A percentile compares a stretch with the other conserved stretches of the same genome.
These are phyloP conservation scores for Penstemon eatonii DNA, from an alignment of 257 asterid species.

Conservation along the genomic window DNA sequence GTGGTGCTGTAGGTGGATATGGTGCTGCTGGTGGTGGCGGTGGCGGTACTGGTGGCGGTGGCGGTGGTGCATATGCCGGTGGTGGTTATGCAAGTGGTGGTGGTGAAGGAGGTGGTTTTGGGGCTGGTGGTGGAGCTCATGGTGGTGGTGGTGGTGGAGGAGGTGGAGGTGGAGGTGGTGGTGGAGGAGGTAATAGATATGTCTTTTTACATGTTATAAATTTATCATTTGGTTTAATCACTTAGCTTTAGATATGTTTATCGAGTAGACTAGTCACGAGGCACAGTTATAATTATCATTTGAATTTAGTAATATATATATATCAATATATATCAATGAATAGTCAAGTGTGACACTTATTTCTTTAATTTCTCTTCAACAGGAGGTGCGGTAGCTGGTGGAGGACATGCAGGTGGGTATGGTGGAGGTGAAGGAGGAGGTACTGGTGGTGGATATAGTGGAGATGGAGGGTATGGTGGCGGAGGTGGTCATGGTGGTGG, in stretches of 20 bases:
- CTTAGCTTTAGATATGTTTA: slow-evolving; percentile 35
- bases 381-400: slow-evolving; percentile 26
- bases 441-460: slow-evolving; percentile 32
- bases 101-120: slow-evolving; percentile 32
- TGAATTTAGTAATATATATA: no score
- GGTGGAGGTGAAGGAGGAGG: slow-evolving; percentile 40
- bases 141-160: slow-evolving; percentile 37
- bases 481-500: slow-evolving; percentile 41
- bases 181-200: slow-evolving; percentile 2
- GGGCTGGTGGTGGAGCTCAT: slow-evolving; percentile 29
- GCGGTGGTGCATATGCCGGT: slow-evolving; percentile 27
- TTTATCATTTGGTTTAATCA: no score
- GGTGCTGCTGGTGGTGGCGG: slow-evolving; percentile 37
- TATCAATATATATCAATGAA: no score
- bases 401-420: slow-evolving; percentile 26
- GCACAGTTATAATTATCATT: slow-evolving; percentile 14
- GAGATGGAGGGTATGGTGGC: slow-evolving; percentile 34
- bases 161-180: slow-evolving; percentile 22
- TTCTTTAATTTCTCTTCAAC: slow-evolving; percentile 11
- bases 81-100: slow-evolving; percentile 38
- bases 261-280: slow-evolving; percentile 17
- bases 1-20: slow-evolving; percentile 26
- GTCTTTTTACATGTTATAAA: no score
- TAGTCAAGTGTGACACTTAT: no score
- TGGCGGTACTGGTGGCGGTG: slow-evolving; percentile 30